These are phyloP conservation scores for Globisporangium uncinulatum DNA, from an alignment of 352 stramenopile species.

Conservation along the genomic window DNA sequence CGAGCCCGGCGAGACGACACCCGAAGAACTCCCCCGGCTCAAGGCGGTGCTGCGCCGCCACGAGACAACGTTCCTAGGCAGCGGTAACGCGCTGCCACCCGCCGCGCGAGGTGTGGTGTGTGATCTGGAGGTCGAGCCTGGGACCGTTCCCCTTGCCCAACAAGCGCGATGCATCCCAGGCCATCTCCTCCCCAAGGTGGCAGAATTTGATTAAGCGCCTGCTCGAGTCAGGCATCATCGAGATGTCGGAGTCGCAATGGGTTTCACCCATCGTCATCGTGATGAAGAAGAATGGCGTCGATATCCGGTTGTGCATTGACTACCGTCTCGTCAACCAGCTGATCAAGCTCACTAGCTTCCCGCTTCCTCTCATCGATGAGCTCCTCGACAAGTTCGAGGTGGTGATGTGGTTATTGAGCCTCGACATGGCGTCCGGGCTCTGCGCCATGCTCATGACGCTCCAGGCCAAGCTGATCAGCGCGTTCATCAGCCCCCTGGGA, in stretches of 20 bases:
- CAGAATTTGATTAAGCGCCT: neutral
- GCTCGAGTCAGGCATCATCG: neutral
- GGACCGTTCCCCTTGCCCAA: neutral
- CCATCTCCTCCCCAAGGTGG: neutral
- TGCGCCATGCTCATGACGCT: slow-evolving; percentile 14
- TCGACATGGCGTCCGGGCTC: slow-evolving; percentile 6
- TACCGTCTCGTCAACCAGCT: slow-evolving; percentile 15
- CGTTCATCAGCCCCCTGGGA: slow-evolving; percentile 16
- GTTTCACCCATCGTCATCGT: neutral
- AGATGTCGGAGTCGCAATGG: neutral
- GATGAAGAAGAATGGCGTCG: slow-evolving; percentile 17
- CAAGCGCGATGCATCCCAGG: neutral
- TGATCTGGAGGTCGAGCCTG: neutral
- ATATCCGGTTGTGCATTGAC: slow-evolving; percentile 16
- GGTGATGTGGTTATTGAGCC: slow-evolving; percentile 7
- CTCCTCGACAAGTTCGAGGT: slow-evolving; percentile 18
- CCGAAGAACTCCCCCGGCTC: too few species aligned
- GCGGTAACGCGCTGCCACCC: neutral
- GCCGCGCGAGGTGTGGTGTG: neutral
- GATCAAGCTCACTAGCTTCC: slow-evolving; percentile 17
- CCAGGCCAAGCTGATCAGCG: slow-evolving; percentile 10
- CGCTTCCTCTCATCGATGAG: slow-evolving; percentile 18
- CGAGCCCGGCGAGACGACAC: too few species aligned
- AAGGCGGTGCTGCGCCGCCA: too few species aligned
- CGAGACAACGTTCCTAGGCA: neutral